Conservation (phyloP, 306 rosid species). For the Cercis canadensis region DNA sequence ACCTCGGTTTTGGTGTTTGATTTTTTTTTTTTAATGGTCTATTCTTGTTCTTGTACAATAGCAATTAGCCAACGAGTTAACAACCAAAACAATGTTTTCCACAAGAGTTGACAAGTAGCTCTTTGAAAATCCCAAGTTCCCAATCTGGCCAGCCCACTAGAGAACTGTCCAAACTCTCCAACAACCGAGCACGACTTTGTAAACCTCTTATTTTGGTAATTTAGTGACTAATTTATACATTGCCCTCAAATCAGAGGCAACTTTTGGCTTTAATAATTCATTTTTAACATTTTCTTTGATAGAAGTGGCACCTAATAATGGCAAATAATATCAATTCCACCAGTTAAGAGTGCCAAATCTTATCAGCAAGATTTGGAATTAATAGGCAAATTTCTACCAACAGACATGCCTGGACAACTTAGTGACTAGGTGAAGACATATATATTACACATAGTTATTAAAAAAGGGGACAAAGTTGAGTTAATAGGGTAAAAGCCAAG, state of each 20-base stretch:
- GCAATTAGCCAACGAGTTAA: conserved; percentile 30
- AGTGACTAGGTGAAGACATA: conserved; percentile 1
- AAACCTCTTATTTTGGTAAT: conserved; percentile 35
- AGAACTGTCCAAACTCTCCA: conserved; percentile 32
- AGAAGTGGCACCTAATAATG: conserved; percentile 36
- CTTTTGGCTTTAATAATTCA: conserved; percentile 50
- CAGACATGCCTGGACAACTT: conserved; percentile 48
- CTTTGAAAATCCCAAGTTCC: conserved; percentile 45
- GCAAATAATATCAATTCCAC: conserved; percentile 38
- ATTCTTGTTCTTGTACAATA: conserved; percentile 16
- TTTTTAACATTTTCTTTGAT: conserved; percentile 36
- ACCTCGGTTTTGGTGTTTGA: conserved; percentile 34
- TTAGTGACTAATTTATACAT: conserved; percentile 28
- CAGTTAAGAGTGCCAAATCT: conserved; percentile 58
- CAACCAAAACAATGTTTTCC: conserved; percentile 25
- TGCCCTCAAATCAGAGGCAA: conserved; percentile 29
- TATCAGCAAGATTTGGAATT: conserved; percentile 45
- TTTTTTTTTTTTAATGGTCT: not conserved
- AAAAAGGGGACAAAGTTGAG: not conserved
- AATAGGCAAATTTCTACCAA: conserved; percentile 38
- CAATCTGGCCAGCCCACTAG: conserved; percentile 31
- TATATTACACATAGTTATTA: not conserved
- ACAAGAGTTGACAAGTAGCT: conserved; percentile 33
- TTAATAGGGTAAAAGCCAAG: not conserved
- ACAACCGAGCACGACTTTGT: conserved; percentile 38